These are phyloP conservation scores for Coleophoma crateriformis DNA, from an alignment of 2,329 filamentous ascomycete species.

Conservation along the genomic window DNA sequence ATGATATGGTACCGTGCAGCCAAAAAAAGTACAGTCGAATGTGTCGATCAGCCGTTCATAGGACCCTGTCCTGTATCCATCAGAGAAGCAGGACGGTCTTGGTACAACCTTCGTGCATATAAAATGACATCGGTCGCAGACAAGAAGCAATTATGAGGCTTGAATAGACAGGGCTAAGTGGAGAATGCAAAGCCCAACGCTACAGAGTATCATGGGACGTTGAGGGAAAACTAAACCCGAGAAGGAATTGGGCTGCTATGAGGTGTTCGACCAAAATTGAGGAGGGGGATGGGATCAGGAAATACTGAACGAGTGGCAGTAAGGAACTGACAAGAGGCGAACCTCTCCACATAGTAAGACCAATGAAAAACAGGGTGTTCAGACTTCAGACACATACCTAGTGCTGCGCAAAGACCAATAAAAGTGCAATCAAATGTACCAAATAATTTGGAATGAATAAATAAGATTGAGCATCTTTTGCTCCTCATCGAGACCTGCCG, in stretches of 20 bases:
- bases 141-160: conserved; percentile 21
- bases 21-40: conserved; percentile 20
- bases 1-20: conserved; percentile 14
- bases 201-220: conserved; percentile 21
- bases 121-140: conserved; percentile 16
- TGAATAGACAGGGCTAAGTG: conserved; percentile 20
- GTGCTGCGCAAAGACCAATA: conserved; percentile 16
- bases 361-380: conserved; percentile 4
- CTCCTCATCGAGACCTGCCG: conserved; percentile 3
- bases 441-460: conserved; percentile 7
- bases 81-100: conserved; percentile 21
- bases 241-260: conserved; percentile 4
- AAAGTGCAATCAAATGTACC: conserved; percentile 8
- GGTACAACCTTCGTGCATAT: conserved; percentile 17
- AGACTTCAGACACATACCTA: conserved; percentile 5
- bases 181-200: conserved; percentile 24
- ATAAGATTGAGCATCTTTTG: conserved; percentile 1
- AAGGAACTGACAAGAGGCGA: conserved; percentile 4
- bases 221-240: conserved; percentile 2
- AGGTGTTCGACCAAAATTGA: conserved; percentile 1
- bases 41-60: conserved; percentile 25
- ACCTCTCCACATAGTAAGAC: conserved; percentile 10
- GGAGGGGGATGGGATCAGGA: neutral
- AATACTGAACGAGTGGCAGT: conserved; percentile 12
- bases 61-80: conserved; percentile 26